Percentiles rank a stretch among this genome's conserved stretches.
Evolutionary conservation across 2,329 filamentous ascomycete species (phyloP).

Genomic region (Fusarium pseudonygamai): DNA sequence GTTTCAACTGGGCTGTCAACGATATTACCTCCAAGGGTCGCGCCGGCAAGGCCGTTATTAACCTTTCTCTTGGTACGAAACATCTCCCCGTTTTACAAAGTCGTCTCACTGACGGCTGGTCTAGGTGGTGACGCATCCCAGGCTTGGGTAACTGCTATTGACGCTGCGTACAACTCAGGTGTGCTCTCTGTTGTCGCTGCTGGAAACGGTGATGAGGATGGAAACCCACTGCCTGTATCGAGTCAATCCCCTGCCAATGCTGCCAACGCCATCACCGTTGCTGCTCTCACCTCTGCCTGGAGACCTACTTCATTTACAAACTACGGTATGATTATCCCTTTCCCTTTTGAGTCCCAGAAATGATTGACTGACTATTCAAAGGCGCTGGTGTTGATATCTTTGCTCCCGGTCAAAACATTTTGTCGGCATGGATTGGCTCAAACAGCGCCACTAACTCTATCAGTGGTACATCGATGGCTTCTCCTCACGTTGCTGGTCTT

Average conservation of each 20-base stretch:
- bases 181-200: neutral
- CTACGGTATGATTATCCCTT: neutral
- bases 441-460: neutral
- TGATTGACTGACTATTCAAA: neutral
- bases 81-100: neutral
- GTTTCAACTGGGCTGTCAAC: neutral
- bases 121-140: neutral
- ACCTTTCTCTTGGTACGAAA: neutral
- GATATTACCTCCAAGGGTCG: neutral
- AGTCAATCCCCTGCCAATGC: neutral
- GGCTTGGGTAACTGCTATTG: neutral
- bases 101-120: neutral
- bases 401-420: neutral
- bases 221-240: neutral
- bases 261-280: neutral
- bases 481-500: neutral
- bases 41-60: neutral
- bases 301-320: neutral
- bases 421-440: neutral
- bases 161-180: neutral
- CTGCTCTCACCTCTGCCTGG: neutral
- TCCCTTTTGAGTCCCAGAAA: accelerated
- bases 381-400: neutral
- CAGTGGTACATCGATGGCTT: neutral
- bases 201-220: neutral